A percentile compares a stretch with the other conserved stretches of the same genome.
These are phyloP conservation scores for Suillus variegatus DNA, from an alignment of 768 basidiomycete species.

Conservation along the genomic window DNA sequence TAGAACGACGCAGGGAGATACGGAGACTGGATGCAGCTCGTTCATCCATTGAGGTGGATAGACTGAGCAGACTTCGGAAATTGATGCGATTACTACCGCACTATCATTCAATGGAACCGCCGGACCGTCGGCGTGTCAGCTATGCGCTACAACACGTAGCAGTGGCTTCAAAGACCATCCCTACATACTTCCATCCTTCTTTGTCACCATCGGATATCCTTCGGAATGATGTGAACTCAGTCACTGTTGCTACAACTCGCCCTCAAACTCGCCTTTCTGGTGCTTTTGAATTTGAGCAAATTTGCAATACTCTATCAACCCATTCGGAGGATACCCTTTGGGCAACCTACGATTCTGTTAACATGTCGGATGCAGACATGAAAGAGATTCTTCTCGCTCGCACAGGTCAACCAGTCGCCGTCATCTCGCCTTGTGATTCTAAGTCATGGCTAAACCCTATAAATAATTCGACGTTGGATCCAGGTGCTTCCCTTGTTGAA, in stretches of 20 bases:
- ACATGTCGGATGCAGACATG: conserved; percentile 6
- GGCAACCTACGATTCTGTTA: not conserved
- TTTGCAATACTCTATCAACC: not conserved
- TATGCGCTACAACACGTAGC: conserved; percentile 22
- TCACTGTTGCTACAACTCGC: not conserved
- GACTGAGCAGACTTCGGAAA: conserved; percentile 53
- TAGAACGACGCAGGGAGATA: conserved; percentile 53
- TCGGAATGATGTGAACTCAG: conserved; percentile 1
- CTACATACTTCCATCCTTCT: conserved; percentile 14
- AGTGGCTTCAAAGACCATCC: conserved; percentile 11
- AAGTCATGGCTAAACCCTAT: not conserved
- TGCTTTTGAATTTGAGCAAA: not conserved
- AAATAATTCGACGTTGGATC: not conserved
- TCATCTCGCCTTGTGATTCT: not conserved
- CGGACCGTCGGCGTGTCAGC: conserved; percentile 31
- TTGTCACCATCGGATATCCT: conserved; percentile 1
- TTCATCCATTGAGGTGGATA: conserved; percentile 57
- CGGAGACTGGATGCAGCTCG: conserved; percentile 51
- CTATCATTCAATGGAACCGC: conserved; percentile 36
- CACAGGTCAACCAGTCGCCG: conserved; percentile 4
- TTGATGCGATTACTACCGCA: conserved; percentile 41
- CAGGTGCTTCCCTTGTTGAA: not conserved
- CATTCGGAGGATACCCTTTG: not conserved
- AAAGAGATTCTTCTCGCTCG: conserved; percentile 6
- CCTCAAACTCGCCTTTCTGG: not conserved